Evolutionary conservation across 1,284 basidiomycete genomes (phyloP), one percentile per base, ranked within the genome.

Genomic region (Leccinum pachyderme): DNA sequence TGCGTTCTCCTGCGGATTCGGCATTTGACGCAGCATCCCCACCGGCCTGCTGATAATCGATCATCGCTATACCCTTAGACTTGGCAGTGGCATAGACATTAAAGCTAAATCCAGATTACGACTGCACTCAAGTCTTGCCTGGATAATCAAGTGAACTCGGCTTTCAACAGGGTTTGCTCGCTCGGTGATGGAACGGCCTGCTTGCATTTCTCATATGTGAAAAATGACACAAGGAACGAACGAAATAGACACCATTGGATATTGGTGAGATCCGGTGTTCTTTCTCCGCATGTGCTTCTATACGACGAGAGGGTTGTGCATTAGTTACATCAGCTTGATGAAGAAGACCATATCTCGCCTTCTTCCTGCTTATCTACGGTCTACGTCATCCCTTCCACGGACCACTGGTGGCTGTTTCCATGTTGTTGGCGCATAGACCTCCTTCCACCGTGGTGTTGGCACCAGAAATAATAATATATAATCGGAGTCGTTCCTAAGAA

Each of bases 1-100:
- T 77, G 54, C 32, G 75, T 68, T 28, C 65, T 54, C 4, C 69
- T 67, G 48, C 48, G 52, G 0, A 2, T 55, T 6, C 65, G 49
- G 61, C 29, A 1, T 43, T 9, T 18, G 37, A 18, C 18, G 18
- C 18, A 18, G 18, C 18, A 18, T 18, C 18, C 18, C 18, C 18
- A 18, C 18, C 18, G 18, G 18, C 18, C 18, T 18, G 18, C 18
- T 18, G 18, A 18, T 18, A 18, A 18, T 18, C 18, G 18, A 18
- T 18, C 18, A 18, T 18, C 18, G 18, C 18, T 18, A 1, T 18
- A 18, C 18, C 18, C 18, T 18, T 37, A 9, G 8, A 37, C 8
- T 5, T 37, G 35, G 9, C 37, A 22, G 18, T 39, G 37, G 22
- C 37, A 22, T 39, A 22, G 37, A 39, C 18, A 39, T 39, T 7